Evolutionary conservation across 441 rosid genomes (phyloP), one percentile per base, ranked within the genome.

Genomic region (Theobroma grandiflorum): DNA sequence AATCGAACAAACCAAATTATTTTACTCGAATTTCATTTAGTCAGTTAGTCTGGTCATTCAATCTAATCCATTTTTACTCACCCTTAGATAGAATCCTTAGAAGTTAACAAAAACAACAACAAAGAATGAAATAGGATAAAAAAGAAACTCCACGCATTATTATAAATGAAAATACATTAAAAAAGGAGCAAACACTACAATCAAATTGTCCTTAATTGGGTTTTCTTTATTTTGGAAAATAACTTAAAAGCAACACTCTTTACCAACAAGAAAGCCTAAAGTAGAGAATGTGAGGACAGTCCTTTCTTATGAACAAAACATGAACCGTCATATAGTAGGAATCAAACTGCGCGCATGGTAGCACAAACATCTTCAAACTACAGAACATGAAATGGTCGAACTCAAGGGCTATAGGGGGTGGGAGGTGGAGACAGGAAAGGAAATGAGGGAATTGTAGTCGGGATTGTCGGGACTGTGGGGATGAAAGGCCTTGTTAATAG

Each of bases 401-500:
- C 45, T 66, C 31, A 66, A 66, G 50, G 72, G 50, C 72, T 61
- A 72, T 37, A n/a, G 37, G 69, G 57, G 35, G 52, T 2, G 11
- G 64, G 31, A 20, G 78, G 68, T 57, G 69, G 69, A 42, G 78
- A 43, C 35, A 61, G 18, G 69, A n/a, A 62, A 59, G 66, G 66
- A 26, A 20, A 3, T 5, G 50, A 8, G 52, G 42, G 75, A 14
- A 72, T 26, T 22, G 37, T 47, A 8, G 22, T 49, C 18, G 61
- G 61, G 40, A 47, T 14, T 6, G 22, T 49, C 18, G 61, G 61
- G 40, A 47, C 6, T 6, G 61, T 26, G 9, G 43, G 75, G 61
- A 71, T 31, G 4, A 50, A 26, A 6, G 84, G 80, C 33, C n/a
- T 22, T 7, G 85, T 86, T 55, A 82, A 9, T 43, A 59, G 73